A percentile compares a stretch with the other conserved stretches of the same genome.
Conservation (phyloP, 495 filamentous ascomycete genomes). For the Aspergillus asperescens region DNA sequence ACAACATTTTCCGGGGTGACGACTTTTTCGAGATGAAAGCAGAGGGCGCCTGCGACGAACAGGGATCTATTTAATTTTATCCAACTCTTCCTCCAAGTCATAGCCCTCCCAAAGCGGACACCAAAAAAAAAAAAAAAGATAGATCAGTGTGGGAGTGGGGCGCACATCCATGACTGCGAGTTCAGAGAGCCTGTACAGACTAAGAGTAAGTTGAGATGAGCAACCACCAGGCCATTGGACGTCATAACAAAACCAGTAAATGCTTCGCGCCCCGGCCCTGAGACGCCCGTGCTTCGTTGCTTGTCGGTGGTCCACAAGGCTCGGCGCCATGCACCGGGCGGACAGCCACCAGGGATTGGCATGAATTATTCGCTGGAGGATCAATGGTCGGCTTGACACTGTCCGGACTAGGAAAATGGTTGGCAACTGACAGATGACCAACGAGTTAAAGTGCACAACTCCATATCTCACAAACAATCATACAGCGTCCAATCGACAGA, state of each 20-base stretch:
- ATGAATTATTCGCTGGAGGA: constrained; percentile 6
- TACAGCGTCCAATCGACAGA: no score
- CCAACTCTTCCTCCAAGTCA: neutral
- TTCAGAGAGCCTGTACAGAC: constrained; percentile 1
- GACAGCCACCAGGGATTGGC: constrained; percentile 1
- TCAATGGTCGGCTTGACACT: neutral
- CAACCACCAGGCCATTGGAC: neutral
- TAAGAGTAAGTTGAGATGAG: constrained; percentile 6
- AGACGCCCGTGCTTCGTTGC: constrained; percentile 7
- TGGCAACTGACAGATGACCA: no score
- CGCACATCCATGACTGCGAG: constrained; percentile 7
- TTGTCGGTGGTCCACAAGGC: constrained; percentile 8
- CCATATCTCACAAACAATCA: no score
- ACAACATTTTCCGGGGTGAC: constrained; percentile 1
- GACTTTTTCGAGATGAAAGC: neutral
- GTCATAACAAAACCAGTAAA: constrained; percentile 20
- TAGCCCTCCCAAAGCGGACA: constrained; percentile 12
- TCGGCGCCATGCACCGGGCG: neutral
- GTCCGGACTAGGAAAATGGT: constrained; percentile 18
- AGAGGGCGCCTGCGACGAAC: neutral
- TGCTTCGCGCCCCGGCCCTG: constrained; percentile 7
- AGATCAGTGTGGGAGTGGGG: constrained; percentile 19
- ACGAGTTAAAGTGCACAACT: no score
- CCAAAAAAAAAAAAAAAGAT: constrained; percentile 2
- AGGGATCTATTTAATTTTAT: constrained; percentile 17